Evolutionary conservation across 371 early-diverging fungal species (phyloP).

Genomic region (Mortierella sp.): DNA sequence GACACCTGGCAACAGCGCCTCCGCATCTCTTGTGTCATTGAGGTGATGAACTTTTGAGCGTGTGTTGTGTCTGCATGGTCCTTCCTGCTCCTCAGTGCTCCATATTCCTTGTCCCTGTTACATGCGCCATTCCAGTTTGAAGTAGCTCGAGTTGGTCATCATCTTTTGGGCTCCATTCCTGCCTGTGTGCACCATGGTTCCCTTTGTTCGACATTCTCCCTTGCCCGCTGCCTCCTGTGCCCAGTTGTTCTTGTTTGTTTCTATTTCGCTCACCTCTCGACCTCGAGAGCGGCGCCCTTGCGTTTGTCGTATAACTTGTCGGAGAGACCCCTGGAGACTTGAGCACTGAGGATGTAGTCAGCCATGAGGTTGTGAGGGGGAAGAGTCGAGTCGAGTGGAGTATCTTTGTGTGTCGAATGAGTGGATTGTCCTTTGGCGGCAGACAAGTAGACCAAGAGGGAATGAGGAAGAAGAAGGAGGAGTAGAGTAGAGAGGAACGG

Average conservation of each 20-base stretch:
- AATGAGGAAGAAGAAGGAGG: not conserved
- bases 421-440: not conserved
- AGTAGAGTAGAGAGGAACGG: not conserved
- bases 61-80: not conserved
- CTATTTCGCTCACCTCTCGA: conserved; percentile 74
- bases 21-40: too few species aligned
- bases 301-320: conserved; percentile 94
- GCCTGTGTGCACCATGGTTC: too few species aligned
- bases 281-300: conserved; percentile 89
- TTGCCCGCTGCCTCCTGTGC: not conserved
- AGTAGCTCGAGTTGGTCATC: too few species aligned
- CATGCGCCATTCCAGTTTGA: too few species aligned
- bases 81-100: too few species aligned
- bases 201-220: too few species aligned
- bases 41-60: too few species aligned
- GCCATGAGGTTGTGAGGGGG: conserved; percentile 32
- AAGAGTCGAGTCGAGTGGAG: not conserved
- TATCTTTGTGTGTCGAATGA: not conserved
- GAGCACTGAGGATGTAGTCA: conserved; percentile 57
- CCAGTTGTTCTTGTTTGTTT: not conserved
- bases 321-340: conserved; percentile 71
- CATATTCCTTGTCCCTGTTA: too few species aligned
- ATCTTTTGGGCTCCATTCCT: too few species aligned
- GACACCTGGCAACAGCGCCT: too few species aligned
- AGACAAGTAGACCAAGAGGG: not conserved